Conservation (phyloP, 768 basidiomycete genomes). For the Termitomyces sp. region DNA sequence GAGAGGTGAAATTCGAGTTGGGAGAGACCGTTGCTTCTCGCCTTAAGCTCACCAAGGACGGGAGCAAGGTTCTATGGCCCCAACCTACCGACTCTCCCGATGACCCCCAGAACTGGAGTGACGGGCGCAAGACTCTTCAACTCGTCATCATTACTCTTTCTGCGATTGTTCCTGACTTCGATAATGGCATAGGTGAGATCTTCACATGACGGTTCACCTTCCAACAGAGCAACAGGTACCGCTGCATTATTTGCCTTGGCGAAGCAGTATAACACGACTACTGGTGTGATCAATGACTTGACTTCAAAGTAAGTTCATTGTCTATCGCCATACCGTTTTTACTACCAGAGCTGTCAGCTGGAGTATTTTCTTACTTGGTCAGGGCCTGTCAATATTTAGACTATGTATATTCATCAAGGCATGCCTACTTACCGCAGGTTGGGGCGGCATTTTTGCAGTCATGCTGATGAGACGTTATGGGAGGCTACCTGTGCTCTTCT, state of each 20-base stretch:
- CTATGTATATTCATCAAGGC: neutral
- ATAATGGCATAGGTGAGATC: slow-evolving; percentile 51
- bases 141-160: slow-evolving; percentile 58
- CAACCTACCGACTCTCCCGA: slow-evolving; percentile 56
- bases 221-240: slow-evolving; percentile 34
- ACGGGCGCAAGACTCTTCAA: slow-evolving; percentile 46
- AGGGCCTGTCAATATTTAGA: neutral
- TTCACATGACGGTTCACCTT: neutral
- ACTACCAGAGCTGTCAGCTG: slow-evolving; percentile 30
- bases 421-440: slow-evolving; percentile 28
- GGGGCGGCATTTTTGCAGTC: slow-evolving; percentile 54
- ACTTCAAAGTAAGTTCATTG: slow-evolving; percentile 42
- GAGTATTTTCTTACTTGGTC: slow-evolving; percentile 63
- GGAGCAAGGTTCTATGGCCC: slow-evolving; percentile 61
- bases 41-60: slow-evolving; percentile 53
- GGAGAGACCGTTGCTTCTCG: slow-evolving; percentile 47
- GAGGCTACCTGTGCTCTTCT: slow-evolving; percentile 63
- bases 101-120: slow-evolving; percentile 65
- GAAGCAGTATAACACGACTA: slow-evolving; percentile 45
- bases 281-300: slow-evolving; percentile 53
- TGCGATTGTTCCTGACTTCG: slow-evolving; percentile 62
- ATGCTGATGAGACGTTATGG: slow-evolving; percentile 60
- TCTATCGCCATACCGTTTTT: neutral
- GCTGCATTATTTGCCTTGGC: slow-evolving; percentile 59
- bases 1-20: slow-evolving; percentile 59